These are phyloP conservation scores for Diutina mesorugosa DNA, from an alignment of 1,139 yeast species.

Conservation along the genomic window DNA sequence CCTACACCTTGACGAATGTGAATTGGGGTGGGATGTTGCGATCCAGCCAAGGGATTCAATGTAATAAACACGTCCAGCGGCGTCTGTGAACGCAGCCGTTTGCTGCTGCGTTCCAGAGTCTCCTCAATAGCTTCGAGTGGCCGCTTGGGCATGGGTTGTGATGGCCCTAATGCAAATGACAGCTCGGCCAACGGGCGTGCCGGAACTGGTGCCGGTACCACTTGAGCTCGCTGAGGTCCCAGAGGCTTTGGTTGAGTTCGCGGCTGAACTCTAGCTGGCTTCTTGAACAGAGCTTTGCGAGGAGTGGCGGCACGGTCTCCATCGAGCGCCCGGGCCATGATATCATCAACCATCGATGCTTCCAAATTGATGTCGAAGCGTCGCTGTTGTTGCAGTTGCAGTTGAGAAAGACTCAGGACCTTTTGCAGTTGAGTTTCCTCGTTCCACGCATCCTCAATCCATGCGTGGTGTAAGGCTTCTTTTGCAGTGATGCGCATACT, in stretches of 20 bases:
- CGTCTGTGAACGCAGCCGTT: not conserved
- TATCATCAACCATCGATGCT: slow-evolving; percentile 4
- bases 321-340: not conserved
- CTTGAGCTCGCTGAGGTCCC: not conserved
- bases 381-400: slow-evolving; percentile 51
- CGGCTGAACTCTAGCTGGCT: slow-evolving; percentile 30
- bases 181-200: not conserved
- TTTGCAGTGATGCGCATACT: slow-evolving; percentile 54
- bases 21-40: slow-evolving; percentile 28
- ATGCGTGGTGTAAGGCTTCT: slow-evolving; percentile 60
- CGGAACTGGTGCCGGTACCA: not conserved
- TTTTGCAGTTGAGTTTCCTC: slow-evolving; percentile 14
- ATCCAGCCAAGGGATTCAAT: slow-evolving; percentile 17
- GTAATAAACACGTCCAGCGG: slow-evolving; percentile 19
- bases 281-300: slow-evolving; percentile 17
- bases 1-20: slow-evolving; percentile 49
- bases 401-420: slow-evolving; percentile 54
- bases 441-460: slow-evolving; percentile 32
- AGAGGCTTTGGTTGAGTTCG: slow-evolving; percentile 6
- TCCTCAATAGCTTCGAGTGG: slow-evolving; percentile 1
- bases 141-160: not conserved
- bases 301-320: not conserved
- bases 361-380: slow-evolving; percentile 21
- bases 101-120: not conserved
- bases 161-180: not conserved